These are phyloP conservation scores for Flammula alnicola DNA, from an alignment of 1,284 basidiomycete species.

Conservation along the genomic window DNA sequence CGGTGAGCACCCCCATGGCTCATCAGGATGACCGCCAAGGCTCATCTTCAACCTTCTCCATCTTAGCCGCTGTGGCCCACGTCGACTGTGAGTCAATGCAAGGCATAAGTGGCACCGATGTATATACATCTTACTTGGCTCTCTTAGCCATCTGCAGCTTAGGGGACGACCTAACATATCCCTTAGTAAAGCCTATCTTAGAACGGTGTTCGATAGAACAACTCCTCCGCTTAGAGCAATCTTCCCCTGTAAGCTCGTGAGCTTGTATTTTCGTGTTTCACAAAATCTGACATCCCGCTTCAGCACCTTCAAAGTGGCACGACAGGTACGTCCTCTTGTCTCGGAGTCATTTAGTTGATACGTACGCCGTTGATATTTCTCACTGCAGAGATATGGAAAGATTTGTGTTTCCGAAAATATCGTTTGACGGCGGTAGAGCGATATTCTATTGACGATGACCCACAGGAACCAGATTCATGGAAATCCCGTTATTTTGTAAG, in stretches of 20 bases:
- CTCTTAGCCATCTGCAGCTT: conserved; percentile 57
- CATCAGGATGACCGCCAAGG: conserved; percentile 5
- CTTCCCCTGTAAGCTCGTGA: conserved; percentile 61
- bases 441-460: conserved; percentile 40
- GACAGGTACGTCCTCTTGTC: conserved; percentile 47
- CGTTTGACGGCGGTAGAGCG: conserved; percentile 51
- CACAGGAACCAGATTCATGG: conserved; percentile 63
- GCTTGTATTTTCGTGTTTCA: conserved; percentile 7
- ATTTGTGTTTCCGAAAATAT: conserved; percentile 62
- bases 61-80: conserved; percentile 54
- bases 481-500: conserved; percentile 70
- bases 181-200: conserved; percentile 70
- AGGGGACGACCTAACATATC: conserved; percentile 62
- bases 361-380: conserved; percentile 2
- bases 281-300: conserved; percentile 10
- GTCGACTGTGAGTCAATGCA: conserved; percentile 51
- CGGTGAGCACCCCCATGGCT: conserved; percentile 28
- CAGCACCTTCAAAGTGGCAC: conserved; percentile 65
- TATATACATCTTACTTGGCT: neutral
- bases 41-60: neutral
- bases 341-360: neutral
- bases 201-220: conserved; percentile 73
- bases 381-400: conserved; percentile 69
- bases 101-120: neutral
- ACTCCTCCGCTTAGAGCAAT: conserved; percentile 65